Evolutionary conservation across 805 yeast species (phyloP), one percentile per base, ranked within the genome.

Genomic region (Yarrowia hollandica): DNA sequence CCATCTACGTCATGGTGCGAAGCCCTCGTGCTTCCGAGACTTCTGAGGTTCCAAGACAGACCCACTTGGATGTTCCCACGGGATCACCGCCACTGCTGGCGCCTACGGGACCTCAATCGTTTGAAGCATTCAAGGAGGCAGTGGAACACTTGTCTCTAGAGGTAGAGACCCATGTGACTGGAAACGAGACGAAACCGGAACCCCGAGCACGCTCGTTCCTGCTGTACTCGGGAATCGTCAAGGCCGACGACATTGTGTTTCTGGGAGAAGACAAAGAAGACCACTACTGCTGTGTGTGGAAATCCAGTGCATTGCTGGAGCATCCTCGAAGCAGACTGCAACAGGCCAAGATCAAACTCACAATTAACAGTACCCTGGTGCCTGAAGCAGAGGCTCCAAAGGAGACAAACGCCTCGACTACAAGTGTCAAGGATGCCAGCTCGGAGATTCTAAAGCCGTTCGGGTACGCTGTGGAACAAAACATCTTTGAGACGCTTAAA

Each of bases 201-300:
- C 55, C 55, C 14, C 14, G 39, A 22, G 55, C 55, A 1, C 38
- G 55, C 12, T 31, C 39, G n/a, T 48, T 48, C 12, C 30, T 48
- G 21, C 30, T 48, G 11, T 48, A 48, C n/a, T 48, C 55, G 9
- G 55, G 55, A 5, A 48, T 33, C n/a, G 30, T 33, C 28, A 48
- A 48, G 30, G 38, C 55, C 4, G 30, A 21, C 5, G 55, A 48
- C 10, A 48, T 48, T 11, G 22, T 48, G 12, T 48, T 31, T 15
- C 16, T 48, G 2, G 55, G 55, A 2, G 55, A 31, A 3, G 55
- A 48, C 22, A 33, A 30, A 5, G 55, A 48, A 16, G 39, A 33
- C 30, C 55, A 48, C 11, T 48, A 19, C 39, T 48, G 55, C 39
- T 48, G 55, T 33, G 55, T 48, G 21, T 48, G 55, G 55, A 48